Evolutionary conservation across 768 basidiomycete species (phyloP).

Genomic region (Kwoniella heveanensis): DNA sequence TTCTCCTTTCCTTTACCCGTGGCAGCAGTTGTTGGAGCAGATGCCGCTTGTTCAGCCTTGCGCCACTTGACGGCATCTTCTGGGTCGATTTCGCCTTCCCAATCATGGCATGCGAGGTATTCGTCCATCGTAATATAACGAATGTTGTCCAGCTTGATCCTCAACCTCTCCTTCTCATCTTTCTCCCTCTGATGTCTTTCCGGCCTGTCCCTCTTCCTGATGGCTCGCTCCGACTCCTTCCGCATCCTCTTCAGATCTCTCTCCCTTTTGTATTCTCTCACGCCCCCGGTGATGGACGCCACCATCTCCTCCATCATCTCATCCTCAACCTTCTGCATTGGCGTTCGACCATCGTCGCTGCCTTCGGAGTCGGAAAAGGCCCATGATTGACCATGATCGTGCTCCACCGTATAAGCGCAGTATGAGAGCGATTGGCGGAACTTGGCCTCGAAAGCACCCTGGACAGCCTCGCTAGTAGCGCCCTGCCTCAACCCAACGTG

Average conservation of each 20-base stretch:
- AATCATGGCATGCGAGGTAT: neutral
- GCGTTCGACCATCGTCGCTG: neutral
- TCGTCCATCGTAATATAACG: neutral
- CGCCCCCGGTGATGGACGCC: neutral
- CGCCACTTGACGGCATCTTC: slow-evolving; percentile 1
- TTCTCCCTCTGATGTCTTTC: neutral
- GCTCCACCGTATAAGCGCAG: neutral
- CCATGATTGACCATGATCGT: neutral
- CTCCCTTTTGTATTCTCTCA: neutral
- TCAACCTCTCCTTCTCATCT: neutral
- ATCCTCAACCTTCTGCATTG: neutral
- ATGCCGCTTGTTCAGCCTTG: neutral
- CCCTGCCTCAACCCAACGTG: neutral
- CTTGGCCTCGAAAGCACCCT: neutral
- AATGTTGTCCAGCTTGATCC: neutral
- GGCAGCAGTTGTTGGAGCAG: neutral
- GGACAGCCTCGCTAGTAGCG: neutral
- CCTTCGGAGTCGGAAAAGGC: neutral
- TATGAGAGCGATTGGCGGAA: neutral
- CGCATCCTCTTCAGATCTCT: neutral
- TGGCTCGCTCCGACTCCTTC: neutral
- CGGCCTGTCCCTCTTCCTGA: neutral
- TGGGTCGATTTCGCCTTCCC: neutral
- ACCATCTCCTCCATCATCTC: neutral
- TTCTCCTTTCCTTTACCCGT: neutral